Percentiles rank a stretch among this genome's conserved stretches.
Evolutionary conservation across 2,329 filamentous ascomycete species (phyloP).

Genomic region (Aspergillus sp.): DNA sequence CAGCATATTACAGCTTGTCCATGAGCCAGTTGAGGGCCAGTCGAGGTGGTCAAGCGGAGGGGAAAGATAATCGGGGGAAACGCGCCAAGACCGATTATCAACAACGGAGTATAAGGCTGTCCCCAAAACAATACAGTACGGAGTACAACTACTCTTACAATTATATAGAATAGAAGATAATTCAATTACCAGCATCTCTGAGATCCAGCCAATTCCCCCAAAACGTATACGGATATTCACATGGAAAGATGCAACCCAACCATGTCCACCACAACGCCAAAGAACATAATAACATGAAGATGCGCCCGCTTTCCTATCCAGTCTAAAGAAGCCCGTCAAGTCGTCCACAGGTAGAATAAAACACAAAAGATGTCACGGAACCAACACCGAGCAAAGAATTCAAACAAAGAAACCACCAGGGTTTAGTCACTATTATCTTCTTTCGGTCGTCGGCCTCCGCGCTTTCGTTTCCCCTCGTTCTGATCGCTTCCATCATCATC

Average conservation of each 20-base stretch:
- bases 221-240: conserved; percentile 9
- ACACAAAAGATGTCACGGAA: conserved; percentile 3
- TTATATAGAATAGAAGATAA: not conserved
- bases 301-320: conserved; percentile 20
- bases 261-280: conserved; percentile 18
- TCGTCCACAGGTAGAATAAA: conserved; percentile 14
- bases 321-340: conserved; percentile 22
- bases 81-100: conserved; percentile 1
- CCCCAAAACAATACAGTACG: not conserved
- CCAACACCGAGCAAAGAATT: no score
- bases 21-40: conserved; percentile 2
- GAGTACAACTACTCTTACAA: not conserved
- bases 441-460: conserved; percentile 33
- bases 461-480: conserved; percentile 44
- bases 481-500: conserved; percentile 42
- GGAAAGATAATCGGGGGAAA: not conserved
- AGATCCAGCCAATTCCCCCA: not conserved
- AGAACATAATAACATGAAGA: conserved; percentile 7
- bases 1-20: conserved; percentile 24
- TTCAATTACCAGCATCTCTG: not conserved
- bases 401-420: not conserved
- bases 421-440: conserved; percentile 30
- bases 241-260: conserved; percentile 17
- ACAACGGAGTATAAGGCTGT: conserved; percentile 6
- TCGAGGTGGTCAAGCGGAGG: conserved; percentile 3